Conservation (phyloP, 2,329 filamentous ascomycete genomes). For the Geosmithia morbida region DNA sequence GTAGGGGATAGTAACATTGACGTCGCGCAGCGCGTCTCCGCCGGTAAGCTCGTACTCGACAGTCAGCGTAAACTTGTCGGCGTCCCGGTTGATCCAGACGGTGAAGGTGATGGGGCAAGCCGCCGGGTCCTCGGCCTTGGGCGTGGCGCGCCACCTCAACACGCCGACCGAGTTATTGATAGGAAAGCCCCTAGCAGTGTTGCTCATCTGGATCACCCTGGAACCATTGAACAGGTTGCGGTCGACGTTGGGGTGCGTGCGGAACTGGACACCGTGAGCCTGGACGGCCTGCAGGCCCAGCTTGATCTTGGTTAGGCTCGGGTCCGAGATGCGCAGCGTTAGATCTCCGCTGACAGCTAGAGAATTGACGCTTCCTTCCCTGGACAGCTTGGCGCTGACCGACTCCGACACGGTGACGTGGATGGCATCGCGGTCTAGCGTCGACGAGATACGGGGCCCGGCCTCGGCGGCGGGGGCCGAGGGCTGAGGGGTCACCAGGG, state of each 20-base stretch:
- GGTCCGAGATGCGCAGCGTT: slow-evolving; percentile 78
- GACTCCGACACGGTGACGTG: slow-evolving; percentile 78
- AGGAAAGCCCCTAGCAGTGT: slow-evolving; percentile 77
- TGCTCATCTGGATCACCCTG: slow-evolving; percentile 81
- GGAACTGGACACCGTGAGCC: slow-evolving; percentile 77
- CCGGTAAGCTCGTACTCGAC: slow-evolving; percentile 92
- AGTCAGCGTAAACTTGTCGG: slow-evolving; percentile 75
- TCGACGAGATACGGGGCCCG: slow-evolving; percentile 45
- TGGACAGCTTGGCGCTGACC: slow-evolving; percentile 78
- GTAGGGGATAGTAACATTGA: slow-evolving; percentile 80
- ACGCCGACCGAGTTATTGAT: slow-evolving; percentile 89
- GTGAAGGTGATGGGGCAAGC: slow-evolving; percentile 90
- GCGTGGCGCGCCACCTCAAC: slow-evolving; percentile 78
- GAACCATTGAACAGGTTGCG: slow-evolving; percentile 70
- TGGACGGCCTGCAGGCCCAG: slow-evolving; percentile 64
- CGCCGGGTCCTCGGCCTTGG: slow-evolving; percentile 64
- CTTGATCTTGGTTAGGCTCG: slow-evolving; percentile 82
- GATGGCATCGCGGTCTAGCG: slow-evolving; percentile 68
- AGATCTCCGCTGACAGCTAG: slow-evolving; percentile 87
- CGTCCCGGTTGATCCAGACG: slow-evolving; percentile 90
- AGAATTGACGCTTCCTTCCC: slow-evolving; percentile 76
- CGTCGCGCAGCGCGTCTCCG: slow-evolving; percentile 64
- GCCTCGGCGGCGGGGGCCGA: slow-evolving; percentile 34
- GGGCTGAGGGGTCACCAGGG: slow-evolving; percentile 49
- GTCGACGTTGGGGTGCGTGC: slow-evolving; percentile 94